Conservation (phyloP, 495 filamentous ascomycete genomes). For the Trichoderma parareesei region DNA sequence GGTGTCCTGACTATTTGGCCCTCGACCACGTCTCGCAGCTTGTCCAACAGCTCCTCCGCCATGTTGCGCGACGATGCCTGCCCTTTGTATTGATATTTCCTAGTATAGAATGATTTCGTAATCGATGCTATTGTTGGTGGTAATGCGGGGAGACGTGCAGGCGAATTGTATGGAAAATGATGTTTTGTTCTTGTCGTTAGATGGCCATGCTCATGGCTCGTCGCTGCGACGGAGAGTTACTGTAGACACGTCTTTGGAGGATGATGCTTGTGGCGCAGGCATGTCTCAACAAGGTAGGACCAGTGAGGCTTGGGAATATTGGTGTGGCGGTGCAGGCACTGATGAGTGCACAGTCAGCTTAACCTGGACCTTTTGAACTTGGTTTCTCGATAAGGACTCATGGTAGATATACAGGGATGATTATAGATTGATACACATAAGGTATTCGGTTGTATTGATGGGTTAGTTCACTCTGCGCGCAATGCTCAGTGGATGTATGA, state of each 20-base stretch:
- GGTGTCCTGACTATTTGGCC: conserved; percentile 68
- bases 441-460: too few species aligned
- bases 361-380: too few species aligned
- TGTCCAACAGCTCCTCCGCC: conserved; percentile 68
- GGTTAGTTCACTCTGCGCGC: too few species aligned
- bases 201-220: not conserved
- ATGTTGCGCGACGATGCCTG: conserved; percentile 33
- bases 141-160: too few species aligned
- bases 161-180: too few species aligned
- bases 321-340: not conserved
- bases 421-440: too few species aligned
- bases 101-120: not conserved
- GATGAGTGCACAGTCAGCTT: too few species aligned
- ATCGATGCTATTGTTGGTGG: too few species aligned
- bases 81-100: not conserved
- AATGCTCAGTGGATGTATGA: too few species aligned
- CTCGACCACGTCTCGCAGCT: conserved; percentile 68
- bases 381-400: too few species aligned
- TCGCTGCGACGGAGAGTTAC: not conserved
- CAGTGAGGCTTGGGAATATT: not conserved
- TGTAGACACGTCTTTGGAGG: conserved; percentile 1
- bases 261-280: not conserved
- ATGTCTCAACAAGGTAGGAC: not conserved
- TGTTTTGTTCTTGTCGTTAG: too few species aligned
- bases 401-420: too few species aligned